phyloP scores from a whole-genome alignment of 83 land plant genomes.

The Picea abies region DNA sequence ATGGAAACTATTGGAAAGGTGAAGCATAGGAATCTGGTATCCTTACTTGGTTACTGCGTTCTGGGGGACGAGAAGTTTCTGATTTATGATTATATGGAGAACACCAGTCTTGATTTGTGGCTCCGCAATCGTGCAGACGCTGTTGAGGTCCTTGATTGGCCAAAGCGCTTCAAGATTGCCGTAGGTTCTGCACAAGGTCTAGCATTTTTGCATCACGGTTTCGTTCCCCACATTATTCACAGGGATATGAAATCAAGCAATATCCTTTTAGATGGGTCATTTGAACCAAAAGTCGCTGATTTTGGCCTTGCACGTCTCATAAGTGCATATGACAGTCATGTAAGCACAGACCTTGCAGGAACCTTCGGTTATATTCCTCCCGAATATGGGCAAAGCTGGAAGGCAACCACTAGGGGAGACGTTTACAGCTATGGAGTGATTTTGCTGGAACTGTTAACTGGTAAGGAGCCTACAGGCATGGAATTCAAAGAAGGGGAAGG shows the following conservation, averaged over 20 bases:
- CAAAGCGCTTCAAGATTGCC: slow-evolving; percentile 53
- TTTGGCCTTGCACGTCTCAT: slow-evolving; percentile 68
- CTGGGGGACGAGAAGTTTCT: slow-evolving; percentile 49
- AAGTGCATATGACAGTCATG: slow-evolving; percentile 71
- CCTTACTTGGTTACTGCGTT: slow-evolving; percentile 59
- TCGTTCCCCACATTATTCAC: slow-evolving; percentile 71
- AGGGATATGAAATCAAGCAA: slow-evolving; percentile 74
- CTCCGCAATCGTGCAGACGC: slow-evolving; percentile 52
- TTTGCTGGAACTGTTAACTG: slow-evolving; percentile 82
- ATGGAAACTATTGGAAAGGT: slow-evolving; percentile 37
- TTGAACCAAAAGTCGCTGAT: slow-evolving; percentile 64
- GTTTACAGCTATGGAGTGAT: slow-evolving; percentile 96
- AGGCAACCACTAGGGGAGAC: slow-evolving; percentile 74
- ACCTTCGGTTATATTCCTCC: slow-evolving; percentile 81
- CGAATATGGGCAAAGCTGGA: slow-evolving; percentile 82
- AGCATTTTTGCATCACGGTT: slow-evolving; percentile 68
- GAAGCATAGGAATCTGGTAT: slow-evolving; percentile 55
- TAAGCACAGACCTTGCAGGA: slow-evolving; percentile 73
- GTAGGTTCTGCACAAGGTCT: slow-evolving; percentile 60
- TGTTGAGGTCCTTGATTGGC: slow-evolving; percentile 52
- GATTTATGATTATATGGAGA: slow-evolving; percentile 69
- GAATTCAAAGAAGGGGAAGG: slow-evolving; percentile 61
- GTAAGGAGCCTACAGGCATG: slow-evolving; percentile 70
- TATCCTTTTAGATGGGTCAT: slow-evolving; percentile 49
- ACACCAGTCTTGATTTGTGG: slow-evolving; percentile 63